phyloP scores from a whole-genome alignment of 164 flowering plant genomes.

The Sedum album region DNA sequence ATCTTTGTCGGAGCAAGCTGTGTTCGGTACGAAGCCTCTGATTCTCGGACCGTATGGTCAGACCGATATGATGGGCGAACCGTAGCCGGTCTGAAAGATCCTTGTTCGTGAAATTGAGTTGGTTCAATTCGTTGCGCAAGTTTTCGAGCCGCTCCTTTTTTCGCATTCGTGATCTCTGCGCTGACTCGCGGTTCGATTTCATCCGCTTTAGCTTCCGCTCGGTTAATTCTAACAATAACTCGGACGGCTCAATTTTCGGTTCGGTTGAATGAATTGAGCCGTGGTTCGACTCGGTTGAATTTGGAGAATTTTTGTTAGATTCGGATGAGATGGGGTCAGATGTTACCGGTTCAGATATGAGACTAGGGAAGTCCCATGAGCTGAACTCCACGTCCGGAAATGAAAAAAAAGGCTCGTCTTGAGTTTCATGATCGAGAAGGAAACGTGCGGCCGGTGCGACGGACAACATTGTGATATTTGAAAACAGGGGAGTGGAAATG shows the following conservation, averaged over 20 bases:
- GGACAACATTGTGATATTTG: conserved; percentile 31
- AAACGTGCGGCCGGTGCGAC: conserved; percentile 18
- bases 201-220: conserved; percentile 62
- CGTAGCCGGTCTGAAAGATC: conserved; percentile 43
- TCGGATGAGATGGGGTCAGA: conserved; percentile 14
- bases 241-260: not conserved
- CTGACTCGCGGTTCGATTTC: conserved; percentile 88
- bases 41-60: conserved; percentile 34
- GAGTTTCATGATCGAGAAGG: conserved; percentile 9
- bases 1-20: conserved; percentile 29
- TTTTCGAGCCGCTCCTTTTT: conserved; percentile 70
- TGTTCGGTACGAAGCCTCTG: conserved; percentile 40
- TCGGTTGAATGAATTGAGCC: conserved; percentile 7
- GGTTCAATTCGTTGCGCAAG: conserved; percentile 51
- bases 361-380: conserved; percentile 32
- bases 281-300: conserved; percentile 13
- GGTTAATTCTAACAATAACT: conserved; percentile 16
- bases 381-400: conserved; percentile 21
- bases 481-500: conserved; percentile 13
- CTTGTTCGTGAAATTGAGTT: conserved; percentile 43
- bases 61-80: conserved; percentile 22
- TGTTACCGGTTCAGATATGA: conserved; percentile 5
- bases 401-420: conserved; percentile 16
- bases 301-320: conserved; percentile 24
- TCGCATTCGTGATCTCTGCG: conserved; percentile 70